Base-by-base conservation (phyloP, 2,329 filamentous ascomycete genomes). In the Ilyonectria robusta region DNA sequence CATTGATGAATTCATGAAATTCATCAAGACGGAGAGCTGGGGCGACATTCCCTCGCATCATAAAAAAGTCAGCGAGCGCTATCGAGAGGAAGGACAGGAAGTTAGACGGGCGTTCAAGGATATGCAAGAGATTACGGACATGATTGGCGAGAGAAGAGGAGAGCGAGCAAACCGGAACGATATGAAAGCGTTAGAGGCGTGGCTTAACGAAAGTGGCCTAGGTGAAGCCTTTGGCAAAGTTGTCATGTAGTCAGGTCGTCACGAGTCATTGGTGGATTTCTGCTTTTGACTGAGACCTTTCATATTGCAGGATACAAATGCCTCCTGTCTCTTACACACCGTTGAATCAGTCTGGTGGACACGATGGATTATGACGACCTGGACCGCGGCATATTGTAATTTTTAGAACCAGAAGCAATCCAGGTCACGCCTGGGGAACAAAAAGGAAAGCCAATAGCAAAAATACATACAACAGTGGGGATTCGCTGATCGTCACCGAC, bases 1-100 rank as follows among this genome's bases (percentile, higher is more conserved):
- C 29, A 83, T 90, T 2, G 88, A 90, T 62, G 84, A 83, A 10
- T 90, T 89, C 70, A 90, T 90, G 88, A 85, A 82, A 31, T 89
- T 87, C 63, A 90, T 90, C 78, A 89, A 89, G 77, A 90, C 87
- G 6, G 85, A 89, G 70, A 88, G 86, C 59, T 90, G 88, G 88
- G 85, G 87, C 0, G 88, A 90, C 75, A 90, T 90, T 6, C 88
- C 88, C 0, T 82, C 86, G 19, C 84, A 89, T 64, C 88, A 90
- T 68, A 90, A 90, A 70, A 90, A 90, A 71, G 88, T 90, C 42
- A 89, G 85, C 73, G 88, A 90, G 78, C 77, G 85, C 10, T 84
- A 83, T 63, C 76, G 86, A 1, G 85, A 88, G 73, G 72, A 73
- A 15, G 70, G 58, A 1, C 0, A 35, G 1, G 75, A 72, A 2